Percentiles rank a stretch among this genome's conserved stretches.
These are phyloP conservation scores for Penicillium canescens DNA, from an alignment of 495 filamentous ascomycete genomes.

Conservation along the genomic window DNA sequence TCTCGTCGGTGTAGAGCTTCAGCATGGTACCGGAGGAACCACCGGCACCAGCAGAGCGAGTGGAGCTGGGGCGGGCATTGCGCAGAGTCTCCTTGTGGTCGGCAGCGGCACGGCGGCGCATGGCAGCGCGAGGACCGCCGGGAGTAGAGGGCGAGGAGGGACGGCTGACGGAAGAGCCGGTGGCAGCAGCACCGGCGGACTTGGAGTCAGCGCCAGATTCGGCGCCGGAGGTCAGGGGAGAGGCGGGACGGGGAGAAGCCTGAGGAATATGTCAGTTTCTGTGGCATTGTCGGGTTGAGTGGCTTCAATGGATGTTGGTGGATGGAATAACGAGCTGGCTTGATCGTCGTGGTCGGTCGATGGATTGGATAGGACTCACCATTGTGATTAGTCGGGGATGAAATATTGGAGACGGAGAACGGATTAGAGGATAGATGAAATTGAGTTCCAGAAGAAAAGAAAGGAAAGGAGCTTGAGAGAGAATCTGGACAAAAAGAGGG, in stretches of 20 bases:
- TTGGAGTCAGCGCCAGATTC: constrained; percentile 52
- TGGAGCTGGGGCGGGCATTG: constrained; percentile 87
- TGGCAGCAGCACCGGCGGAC: constrained; percentile 65
- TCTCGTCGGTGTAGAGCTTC: constrained; percentile 99
- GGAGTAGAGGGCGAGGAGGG: constrained; percentile 85
- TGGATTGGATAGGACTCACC: constrained; percentile 27
- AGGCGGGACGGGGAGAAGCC: constrained; percentile 50
- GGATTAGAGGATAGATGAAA: constrained; percentile 2
- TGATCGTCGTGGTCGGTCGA: constrained; percentile 14
- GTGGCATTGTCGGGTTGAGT: constrained; percentile 7
- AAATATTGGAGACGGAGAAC: constrained; percentile 10
- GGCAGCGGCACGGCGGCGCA: constrained; percentile 89
- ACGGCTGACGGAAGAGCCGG: constrained; percentile 67
- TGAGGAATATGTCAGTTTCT: constrained; percentile 16
- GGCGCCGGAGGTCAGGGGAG: constrained; percentile 49
- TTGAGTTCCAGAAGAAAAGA: constrained; percentile 10
- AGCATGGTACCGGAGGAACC: constrained; percentile 98
- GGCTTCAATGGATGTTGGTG: background rate
- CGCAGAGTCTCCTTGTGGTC: constrained; percentile 94
- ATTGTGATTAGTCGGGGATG: constrained; percentile 30
- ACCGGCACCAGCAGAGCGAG: constrained; percentile 88
- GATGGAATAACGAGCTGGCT: constrained; percentile 1
- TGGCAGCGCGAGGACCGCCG: constrained; percentile 92
- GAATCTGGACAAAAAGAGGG: constrained; percentile 10
- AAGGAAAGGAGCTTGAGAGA: constrained; percentile 13